phyloP scores from a whole-genome alignment of 2,329 filamentous ascomycete species.

The Aspergillus sp. region DNA sequence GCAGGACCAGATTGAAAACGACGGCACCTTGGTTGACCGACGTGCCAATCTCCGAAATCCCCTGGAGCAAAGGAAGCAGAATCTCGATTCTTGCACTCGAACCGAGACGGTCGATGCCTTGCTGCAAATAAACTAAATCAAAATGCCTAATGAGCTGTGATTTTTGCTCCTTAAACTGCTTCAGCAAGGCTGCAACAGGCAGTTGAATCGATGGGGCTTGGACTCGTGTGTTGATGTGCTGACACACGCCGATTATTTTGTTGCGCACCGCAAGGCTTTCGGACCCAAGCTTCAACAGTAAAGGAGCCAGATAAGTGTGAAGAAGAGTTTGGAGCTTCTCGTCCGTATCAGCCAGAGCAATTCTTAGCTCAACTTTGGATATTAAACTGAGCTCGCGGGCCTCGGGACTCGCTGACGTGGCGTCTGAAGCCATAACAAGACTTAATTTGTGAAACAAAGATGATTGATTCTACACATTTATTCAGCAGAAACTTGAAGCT shows the following conservation, averaged over 20 bases:
- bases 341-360: constrained; percentile 78
- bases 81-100: constrained; percentile 63
- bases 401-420: constrained; percentile 29
- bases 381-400: constrained; percentile 75
- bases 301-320: constrained; percentile 70
- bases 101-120: constrained; percentile 64
- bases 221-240: constrained; percentile 65
- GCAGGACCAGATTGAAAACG: constrained; percentile 78
- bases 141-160: constrained; percentile 78
- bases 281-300: constrained; percentile 82
- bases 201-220: constrained; percentile 64
- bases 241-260: constrained; percentile 68
- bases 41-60: constrained; percentile 58
- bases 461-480: constrained; percentile 6
- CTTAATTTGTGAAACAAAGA: neutral
- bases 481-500: neutral
- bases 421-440: constrained; percentile 27
- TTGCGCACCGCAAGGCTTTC: constrained; percentile 74
- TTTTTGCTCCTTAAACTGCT: constrained; percentile 80
- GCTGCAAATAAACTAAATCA: constrained; percentile 83
- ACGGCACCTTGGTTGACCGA: constrained; percentile 54
- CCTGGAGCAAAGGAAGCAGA: constrained; percentile 64
- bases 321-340: constrained; percentile 74
- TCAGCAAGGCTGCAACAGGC: constrained; percentile 76
- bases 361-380: constrained; percentile 78